A percentile compares a stretch with the other conserved stretches of the same genome.
Conservation (phyloP, 768 basidiomycete genomes). For the Lentinula detonsa region DNA sequence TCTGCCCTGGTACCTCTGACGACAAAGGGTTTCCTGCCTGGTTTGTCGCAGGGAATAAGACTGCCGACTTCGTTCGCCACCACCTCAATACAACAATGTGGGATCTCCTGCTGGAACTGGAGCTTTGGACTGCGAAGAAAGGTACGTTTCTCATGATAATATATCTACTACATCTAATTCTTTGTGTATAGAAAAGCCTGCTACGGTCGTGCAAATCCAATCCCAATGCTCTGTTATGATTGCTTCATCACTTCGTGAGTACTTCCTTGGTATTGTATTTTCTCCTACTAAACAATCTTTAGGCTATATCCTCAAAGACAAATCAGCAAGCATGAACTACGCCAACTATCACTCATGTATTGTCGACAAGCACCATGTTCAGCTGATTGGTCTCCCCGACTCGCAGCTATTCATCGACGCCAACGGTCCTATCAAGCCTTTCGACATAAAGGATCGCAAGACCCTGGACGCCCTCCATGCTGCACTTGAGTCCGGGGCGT, state of each 20-base stretch:
- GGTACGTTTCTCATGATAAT: background rate
- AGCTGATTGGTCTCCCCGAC: slow-evolving; percentile 12
- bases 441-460: background rate
- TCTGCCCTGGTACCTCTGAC: background rate
- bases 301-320: background rate
- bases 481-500: background rate
- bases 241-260: slow-evolving; percentile 8
- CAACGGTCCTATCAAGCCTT: background rate
- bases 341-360: slow-evolving; percentile 10
- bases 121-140: background rate
- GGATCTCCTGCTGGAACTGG: background rate
- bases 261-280: background rate
- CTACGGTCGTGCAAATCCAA: background rate
- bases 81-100: background rate
- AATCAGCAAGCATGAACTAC: slow-evolving; percentile 11
- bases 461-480: background rate
- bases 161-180: no score
- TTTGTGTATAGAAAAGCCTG: background rate
- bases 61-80: background rate
- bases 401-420: background rate
- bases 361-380: slow-evolving; percentile 8
- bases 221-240: slow-evolving; percentile 4
- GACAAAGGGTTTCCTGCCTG: background rate
- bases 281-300: background rate
- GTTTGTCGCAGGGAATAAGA: background rate